phyloP scores from a whole-genome alignment of 208 protist genomes.

The Trypanosoma congolense region DNA sequence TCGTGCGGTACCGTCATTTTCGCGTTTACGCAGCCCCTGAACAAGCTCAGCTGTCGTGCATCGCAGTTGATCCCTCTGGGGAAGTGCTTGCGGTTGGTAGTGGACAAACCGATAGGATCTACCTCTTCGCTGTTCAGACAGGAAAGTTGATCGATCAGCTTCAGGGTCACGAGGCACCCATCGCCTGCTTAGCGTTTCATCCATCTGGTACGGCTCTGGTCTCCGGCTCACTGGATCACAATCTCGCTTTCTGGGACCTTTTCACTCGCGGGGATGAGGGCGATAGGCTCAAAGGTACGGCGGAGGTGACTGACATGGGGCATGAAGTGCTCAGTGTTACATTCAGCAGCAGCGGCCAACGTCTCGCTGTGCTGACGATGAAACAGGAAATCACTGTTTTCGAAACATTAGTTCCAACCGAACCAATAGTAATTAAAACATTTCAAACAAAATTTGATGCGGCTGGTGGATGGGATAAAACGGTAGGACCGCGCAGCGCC shows the following conservation, averaged over 20 bases:
- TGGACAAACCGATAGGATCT: conserved; percentile 76
- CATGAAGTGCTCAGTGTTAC: conserved; percentile 79
- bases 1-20: conserved; percentile 89
- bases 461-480: conserved; percentile 81
- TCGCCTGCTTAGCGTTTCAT: conserved; percentile 86
- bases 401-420: conserved; percentile 73
- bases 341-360: conserved; percentile 79
- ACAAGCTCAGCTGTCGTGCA: conserved; percentile 83
- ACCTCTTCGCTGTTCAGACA: conserved; percentile 89
- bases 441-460: conserved; percentile 83
- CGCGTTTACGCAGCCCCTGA: conserved; percentile 80
- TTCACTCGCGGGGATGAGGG: conserved; percentile 83
- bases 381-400: conserved; percentile 86
- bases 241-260: conserved; percentile 88
- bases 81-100: conserved; percentile 87
- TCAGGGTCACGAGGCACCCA: conserved; percentile 86
- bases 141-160: conserved; percentile 86
- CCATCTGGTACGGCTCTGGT: conserved; percentile 80
- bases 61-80: conserved; percentile 89
- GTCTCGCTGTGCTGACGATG: conserved; percentile 80
- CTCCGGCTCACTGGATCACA: conserved; percentile 83
- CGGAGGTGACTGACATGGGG: conserved; percentile 75
- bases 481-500: conserved; percentile 69
- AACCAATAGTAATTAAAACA: conserved; percentile 83
- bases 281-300: conserved; percentile 80